Percentiles rank a stretch among this genome's conserved stretches.
phyloP scores from a whole-genome alignment of 192 early-diverging fungal genomes.

The Coemansia sp. region DNA sequence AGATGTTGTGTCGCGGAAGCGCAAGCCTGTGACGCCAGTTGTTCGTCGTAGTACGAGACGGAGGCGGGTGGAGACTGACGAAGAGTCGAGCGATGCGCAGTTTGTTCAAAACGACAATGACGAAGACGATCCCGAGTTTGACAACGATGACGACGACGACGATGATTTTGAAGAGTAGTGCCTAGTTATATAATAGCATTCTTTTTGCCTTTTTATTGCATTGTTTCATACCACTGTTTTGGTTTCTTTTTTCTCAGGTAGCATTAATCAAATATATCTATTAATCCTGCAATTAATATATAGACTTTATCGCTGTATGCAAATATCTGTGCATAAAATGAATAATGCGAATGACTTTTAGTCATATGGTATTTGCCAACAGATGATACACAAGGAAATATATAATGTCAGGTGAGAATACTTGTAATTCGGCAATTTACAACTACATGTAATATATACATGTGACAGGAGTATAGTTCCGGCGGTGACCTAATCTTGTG shows the following conservation, averaged over 20 bases:
- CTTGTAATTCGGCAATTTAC: not conserved
- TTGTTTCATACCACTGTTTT: not conserved
- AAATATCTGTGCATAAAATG: too few relatives aligned
- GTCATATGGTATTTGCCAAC: too few relatives aligned
- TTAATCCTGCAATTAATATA: not conserved
- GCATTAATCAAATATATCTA: constrained; percentile 3
- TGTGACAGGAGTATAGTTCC: not conserved
- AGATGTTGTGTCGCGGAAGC: constrained; percentile 17
- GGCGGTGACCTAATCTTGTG: not conserved
- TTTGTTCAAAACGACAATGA: not conserved
- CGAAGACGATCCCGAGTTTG: constrained; percentile 4
- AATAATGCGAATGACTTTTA: too few relatives aligned
- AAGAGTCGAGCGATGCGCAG: not conserved
- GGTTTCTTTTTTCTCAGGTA: too few relatives aligned
- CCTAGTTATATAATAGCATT: not conserved
- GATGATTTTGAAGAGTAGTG: not conserved
- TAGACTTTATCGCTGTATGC: too few relatives aligned
- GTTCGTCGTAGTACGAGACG: constrained; percentile 5
- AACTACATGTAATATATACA: not conserved
- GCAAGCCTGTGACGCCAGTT: constrained; percentile 3
- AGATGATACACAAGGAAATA: too few relatives aligned
- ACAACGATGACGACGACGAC: constrained; percentile 18
- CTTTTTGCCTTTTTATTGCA: not conserved
- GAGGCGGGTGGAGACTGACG: constrained; percentile 1
- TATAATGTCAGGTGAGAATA: too few relatives aligned